Evolutionary conservation across 225 moss, liverwort and hornwort species (phyloP), one percentile per base, ranked within the genome.

Genomic region (Bryum argenteum): DNA sequence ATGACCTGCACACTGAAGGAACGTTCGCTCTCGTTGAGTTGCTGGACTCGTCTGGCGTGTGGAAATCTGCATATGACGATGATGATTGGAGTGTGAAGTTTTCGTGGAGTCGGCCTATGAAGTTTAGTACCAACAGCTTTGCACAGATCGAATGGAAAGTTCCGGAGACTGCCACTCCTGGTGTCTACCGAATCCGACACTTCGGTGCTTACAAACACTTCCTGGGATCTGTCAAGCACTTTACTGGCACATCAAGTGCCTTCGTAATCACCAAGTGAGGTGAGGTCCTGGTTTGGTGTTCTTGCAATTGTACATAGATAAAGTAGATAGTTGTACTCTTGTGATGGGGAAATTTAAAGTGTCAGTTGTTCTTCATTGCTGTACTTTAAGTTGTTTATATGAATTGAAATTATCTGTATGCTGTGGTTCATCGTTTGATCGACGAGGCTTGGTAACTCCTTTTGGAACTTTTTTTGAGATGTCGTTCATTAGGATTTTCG

Each of bases 31-130:
- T 91, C 47, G 89, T 98, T 14, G 92, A 98, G 70, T 65, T 87
- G 0, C 80, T 94, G 56, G 91, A 98, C 58, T 63, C 82, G 17
- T 77, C 82, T 23, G 92, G 89, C 40, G 78, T 44, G 43, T 98
- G 98, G 98, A 48, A 76, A 64, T 62, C 91, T 18, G 61, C 63
- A 11, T 79, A 92, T 72, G 98, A 98, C 54, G 98, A 98, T 69
- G 98, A 98, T 28, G 98, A 98, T 44, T 98, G 98, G 98, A 91
- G 88, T 47, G 63, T 94, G 22, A 88, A 82, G 66, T 98, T 94
- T 67, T 65, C 47, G 9, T 98, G 98, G 98, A 84, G 72, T 60
- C 85, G 98, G 71, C 89, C 39, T 24, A 65, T 81, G 50, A 70
- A 77, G 47, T 84, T 74, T 11, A 98, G 98, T 52, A 66, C 89